These are phyloP conservation scores for Saturnispora quitensis DNA, from an alignment of 805 yeast genomes.

Conservation along the genomic window DNA sequence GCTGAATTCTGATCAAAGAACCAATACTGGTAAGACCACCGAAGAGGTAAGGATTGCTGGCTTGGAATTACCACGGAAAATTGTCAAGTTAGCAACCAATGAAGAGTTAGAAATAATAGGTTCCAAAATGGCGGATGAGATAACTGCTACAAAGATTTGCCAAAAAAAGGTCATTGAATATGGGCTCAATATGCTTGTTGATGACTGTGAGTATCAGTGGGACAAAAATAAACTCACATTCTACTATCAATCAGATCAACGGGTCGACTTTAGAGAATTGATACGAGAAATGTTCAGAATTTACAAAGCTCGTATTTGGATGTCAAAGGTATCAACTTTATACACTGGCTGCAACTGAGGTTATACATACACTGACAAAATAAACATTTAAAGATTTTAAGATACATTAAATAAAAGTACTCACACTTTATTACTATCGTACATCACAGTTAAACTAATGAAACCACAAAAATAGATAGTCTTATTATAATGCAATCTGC, in stretches of 20 bases:
- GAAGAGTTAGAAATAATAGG: constrained; percentile 51
- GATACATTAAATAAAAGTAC: not conserved
- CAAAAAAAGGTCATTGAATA: constrained; percentile 45
- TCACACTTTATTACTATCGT: not conserved
- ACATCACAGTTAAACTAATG: not conserved
- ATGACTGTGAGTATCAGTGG: constrained; percentile 81
- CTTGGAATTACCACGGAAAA: constrained; percentile 58
- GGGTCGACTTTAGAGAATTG: constrained; percentile 72
- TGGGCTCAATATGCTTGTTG: constrained; percentile 45
- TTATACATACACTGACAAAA: not conserved
- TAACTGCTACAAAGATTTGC: constrained; percentile 56
- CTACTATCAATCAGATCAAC: constrained; percentile 51
- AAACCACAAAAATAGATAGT: not conserved
- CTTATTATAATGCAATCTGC: not conserved
- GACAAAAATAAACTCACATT: constrained; percentile 74
- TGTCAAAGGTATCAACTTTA: constrained; percentile 39
- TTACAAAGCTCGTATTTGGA: constrained; percentile 79
- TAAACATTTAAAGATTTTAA: not conserved
- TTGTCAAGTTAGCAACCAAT: constrained; percentile 52
- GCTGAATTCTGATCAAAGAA: constrained; percentile 65
- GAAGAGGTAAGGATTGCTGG: constrained; percentile 31
- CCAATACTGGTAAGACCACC: constrained; percentile 32
- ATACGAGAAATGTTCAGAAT: constrained; percentile 66
- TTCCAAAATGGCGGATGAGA: constrained; percentile 58
- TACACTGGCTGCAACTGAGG: not conserved